Conservation (phyloP, 768 basidiomycete genomes). For the Rhizopogon roseolus region DNA sequence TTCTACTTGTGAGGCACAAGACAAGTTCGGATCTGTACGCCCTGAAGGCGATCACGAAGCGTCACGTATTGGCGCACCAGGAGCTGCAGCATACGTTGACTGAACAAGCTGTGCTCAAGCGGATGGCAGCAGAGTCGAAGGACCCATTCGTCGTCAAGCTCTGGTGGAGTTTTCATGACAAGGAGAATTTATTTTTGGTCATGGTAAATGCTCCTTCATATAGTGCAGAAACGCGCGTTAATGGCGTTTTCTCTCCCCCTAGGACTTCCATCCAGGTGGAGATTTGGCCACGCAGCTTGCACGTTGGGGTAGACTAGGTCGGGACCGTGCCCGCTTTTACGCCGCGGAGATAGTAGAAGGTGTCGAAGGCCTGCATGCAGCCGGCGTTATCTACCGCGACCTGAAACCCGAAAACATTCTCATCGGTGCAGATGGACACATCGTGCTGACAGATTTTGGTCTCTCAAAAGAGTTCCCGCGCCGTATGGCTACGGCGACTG, state of each 20-base stretch:
- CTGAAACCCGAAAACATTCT: conserved; percentile 97
- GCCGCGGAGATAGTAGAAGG: conserved; percentile 97
- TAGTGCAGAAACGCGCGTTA: conserved; percentile 4
- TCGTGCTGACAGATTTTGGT: conserved; percentile 96
- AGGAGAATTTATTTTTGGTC: conserved; percentile 94
- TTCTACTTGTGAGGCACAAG: conserved; percentile 85
- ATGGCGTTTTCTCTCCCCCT: conserved; percentile 11
- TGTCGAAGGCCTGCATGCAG: conserved; percentile 87
- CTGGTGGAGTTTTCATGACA: conserved; percentile 98
- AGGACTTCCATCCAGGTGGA: conserved; percentile 95
- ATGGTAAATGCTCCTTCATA: conserved; percentile 54
- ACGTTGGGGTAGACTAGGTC: conserved; percentile 89
- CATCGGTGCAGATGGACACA: conserved; percentile 91
- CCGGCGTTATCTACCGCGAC: conserved; percentile 96
- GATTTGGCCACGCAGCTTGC: conserved; percentile 97
- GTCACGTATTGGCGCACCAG: conserved; percentile 94
- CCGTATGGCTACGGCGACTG: conserved; percentile 36
- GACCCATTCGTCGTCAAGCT: conserved; percentile 96
- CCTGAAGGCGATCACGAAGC: conserved; percentile 96
- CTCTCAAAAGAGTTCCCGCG: conserved; percentile 88
- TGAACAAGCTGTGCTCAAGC: conserved; percentile 91
- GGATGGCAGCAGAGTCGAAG: conserved; percentile 83
- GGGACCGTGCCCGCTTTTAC: conserved; percentile 94
- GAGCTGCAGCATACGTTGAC: conserved; percentile 95
- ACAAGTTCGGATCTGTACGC: conserved; percentile 72